Evolutionary conservation across 129 eudicot species (phyloP).

Genomic region (Heracleum sosnowskyi): DNA sequence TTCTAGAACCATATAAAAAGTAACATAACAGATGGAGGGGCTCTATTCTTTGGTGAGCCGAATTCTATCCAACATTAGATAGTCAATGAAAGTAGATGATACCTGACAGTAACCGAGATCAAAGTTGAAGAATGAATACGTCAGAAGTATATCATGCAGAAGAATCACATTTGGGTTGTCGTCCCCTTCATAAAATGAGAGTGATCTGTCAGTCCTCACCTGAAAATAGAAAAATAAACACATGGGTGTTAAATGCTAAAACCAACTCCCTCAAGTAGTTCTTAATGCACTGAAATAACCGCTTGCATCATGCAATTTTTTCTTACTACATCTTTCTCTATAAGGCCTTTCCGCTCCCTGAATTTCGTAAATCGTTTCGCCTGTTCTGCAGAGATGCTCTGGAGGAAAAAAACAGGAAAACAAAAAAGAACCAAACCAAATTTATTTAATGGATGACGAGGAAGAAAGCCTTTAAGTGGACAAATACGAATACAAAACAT

Average conservation of each 20-base stretch:
- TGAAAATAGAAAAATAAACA: conserved; percentile 19
- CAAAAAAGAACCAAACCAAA: background rate
- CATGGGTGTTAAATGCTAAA: conserved; percentile 1
- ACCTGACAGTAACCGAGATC: conserved; percentile 99
- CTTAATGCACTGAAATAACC: background rate
- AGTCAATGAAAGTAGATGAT: background rate
- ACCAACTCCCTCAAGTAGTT: background rate
- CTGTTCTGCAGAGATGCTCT: conserved; percentile 72
- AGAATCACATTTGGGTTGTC: conserved; percentile 76
- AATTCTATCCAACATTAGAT: background rate
- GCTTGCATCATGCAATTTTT: background rate
- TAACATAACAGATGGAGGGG: background rate
- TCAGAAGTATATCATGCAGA: conserved; percentile 70
- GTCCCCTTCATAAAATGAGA: conserved; percentile 84
- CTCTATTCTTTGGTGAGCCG: background rate
- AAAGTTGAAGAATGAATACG: conserved; percentile 91
- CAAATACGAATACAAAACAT: background rate
- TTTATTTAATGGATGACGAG: background rate
- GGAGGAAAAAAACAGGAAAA: conserved; percentile 13
- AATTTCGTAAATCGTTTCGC: conserved; percentile 66
- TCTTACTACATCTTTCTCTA: conserved; percentile 74
- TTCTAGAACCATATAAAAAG: background rate
- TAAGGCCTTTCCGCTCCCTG: conserved; percentile 75
- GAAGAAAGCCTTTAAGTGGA: background rate
- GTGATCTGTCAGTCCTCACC: conserved; percentile 97